phyloP scores from a whole-genome alignment of 768 basidiomycete genomes.

The Lactarius indigo region DNA sequence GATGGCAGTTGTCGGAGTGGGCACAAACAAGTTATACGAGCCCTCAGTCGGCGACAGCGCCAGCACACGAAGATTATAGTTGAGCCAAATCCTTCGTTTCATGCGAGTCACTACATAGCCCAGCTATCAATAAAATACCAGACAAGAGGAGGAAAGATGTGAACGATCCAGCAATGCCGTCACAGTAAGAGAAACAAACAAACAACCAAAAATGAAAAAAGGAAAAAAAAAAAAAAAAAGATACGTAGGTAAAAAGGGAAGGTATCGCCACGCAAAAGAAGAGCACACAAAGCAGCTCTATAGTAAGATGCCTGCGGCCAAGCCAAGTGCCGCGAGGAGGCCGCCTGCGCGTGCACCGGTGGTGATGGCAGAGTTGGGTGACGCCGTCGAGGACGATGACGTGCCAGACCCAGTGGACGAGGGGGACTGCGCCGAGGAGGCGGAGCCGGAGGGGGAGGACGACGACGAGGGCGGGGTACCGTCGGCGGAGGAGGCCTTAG shows the following conservation, averaged over 20 bases:
- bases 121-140: conserved; percentile 23
- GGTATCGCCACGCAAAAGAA: background rate
- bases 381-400: background rate
- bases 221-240: background rate
- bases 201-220: background rate
- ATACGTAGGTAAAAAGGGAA: background rate
- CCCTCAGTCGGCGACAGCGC: too few relatives aligned
- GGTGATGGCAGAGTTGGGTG: conserved; percentile 1
- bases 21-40: too few relatives aligned
- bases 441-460: background rate
- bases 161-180: conserved; percentile 6
- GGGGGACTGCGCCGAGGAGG: background rate
- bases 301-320: conserved; percentile 23
- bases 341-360: conserved; percentile 3
- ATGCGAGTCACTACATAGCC: conserved; percentile 23
- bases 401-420: background rate
- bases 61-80: background rate
- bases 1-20: too few relatives aligned
- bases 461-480: background rate
- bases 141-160: background rate
- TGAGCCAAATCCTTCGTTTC: conserved; percentile 14
- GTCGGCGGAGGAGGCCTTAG: conserved; percentile 10
- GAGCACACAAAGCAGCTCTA: background rate
- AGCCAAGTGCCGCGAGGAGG: conserved; percentile 20
- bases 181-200: background rate